phyloP scores from a whole-genome alignment of 2,329 filamentous ascomycete species.

The Epichloe amarillans region DNA sequence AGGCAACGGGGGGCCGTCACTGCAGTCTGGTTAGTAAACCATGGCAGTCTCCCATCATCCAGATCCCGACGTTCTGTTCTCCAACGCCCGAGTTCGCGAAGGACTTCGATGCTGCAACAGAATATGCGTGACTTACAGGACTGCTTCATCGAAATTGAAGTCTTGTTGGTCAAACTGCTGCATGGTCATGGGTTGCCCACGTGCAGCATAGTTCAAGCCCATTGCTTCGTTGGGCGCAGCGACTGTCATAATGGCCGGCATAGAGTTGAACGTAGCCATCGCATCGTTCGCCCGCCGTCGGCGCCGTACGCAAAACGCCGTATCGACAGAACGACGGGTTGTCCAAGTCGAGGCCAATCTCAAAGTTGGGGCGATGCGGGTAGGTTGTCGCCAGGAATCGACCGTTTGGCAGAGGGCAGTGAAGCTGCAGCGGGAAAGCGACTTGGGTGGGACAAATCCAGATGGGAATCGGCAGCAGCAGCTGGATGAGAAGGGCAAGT shows the following conservation, averaged over 20 bases:
- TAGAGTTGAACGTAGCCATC: conserved; percentile 46
- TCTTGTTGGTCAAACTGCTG: conserved; percentile 39
- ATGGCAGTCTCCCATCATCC: background rate
- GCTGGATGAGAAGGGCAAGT: background rate
- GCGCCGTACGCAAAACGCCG: conserved; percentile 10
- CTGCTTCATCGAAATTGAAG: conserved; percentile 40
- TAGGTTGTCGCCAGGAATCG: background rate
- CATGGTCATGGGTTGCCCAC: conserved; percentile 28
- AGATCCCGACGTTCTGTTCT: background rate
- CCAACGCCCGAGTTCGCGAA: background rate
- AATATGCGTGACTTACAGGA: conserved; percentile 33
- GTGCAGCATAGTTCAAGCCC: conserved; percentile 27
- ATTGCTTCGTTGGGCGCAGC: conserved; percentile 32
- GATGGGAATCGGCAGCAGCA: background rate
- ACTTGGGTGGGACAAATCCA: background rate
- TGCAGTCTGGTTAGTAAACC: conserved; percentile 7
- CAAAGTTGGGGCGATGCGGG: background rate
- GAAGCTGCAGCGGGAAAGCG: background rate
- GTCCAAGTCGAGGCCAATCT: background rate
- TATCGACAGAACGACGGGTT: conserved; percentile 3
- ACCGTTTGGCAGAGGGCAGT: background rate
- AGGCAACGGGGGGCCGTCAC: conserved; percentile 21
- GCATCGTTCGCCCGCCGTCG: conserved; percentile 28
- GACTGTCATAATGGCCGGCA: conserved; percentile 37
- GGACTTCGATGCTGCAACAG: background rate